Conservation (phyloP, 805 yeast genomes). For the Yarrowia bubula region DNA sequence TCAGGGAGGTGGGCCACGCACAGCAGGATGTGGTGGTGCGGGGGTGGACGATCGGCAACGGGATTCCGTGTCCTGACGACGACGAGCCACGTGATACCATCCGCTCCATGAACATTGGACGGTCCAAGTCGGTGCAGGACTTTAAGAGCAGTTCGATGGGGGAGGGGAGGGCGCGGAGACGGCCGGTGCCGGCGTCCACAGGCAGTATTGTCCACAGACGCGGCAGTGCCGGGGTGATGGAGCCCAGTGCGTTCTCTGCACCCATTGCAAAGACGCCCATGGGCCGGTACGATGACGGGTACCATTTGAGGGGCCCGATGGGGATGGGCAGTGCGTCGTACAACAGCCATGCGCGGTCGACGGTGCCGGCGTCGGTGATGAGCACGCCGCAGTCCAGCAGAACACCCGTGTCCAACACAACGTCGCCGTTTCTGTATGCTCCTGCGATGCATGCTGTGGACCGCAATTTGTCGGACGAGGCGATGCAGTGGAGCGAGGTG, state of each 20-base stretch:
- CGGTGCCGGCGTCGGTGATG: conserved; percentile 4
- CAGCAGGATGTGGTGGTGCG: conserved; percentile 2
- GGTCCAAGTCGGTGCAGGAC: conserved; percentile 21
- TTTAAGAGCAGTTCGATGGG: background rate
- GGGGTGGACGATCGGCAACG: conserved; percentile 10
- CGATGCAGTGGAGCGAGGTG: conserved; percentile 23
- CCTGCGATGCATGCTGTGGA: conserved; percentile 13
- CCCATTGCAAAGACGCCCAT: conserved; percentile 10
- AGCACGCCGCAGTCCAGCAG: conserved; percentile 22
- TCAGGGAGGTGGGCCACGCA: conserved; percentile 1
- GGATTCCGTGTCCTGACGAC: conserved; percentile 2
- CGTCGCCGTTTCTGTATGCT: conserved; percentile 23
- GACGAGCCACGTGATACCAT: conserved; percentile 15
- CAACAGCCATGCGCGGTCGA: conserved; percentile 17
- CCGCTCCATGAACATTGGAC: conserved; percentile 10
- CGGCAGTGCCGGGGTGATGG: conserved; percentile 12
- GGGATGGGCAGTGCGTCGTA: conserved; percentile 11
- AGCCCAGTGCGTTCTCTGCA: conserved; percentile 20
- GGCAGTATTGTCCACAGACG: background rate
- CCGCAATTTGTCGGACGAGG: conserved; percentile 1
- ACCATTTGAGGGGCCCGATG: conserved; percentile 1
- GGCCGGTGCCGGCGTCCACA: conserved; percentile 3
- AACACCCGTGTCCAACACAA: conserved; percentile 5
- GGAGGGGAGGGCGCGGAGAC: background rate
- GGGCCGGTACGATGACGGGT: conserved; percentile 13